Evolutionary conservation across 2,329 filamentous ascomycete species (phyloP), one percentile per base, ranked within the genome.

Genomic region (Mycosphaerella sp.): DNA sequence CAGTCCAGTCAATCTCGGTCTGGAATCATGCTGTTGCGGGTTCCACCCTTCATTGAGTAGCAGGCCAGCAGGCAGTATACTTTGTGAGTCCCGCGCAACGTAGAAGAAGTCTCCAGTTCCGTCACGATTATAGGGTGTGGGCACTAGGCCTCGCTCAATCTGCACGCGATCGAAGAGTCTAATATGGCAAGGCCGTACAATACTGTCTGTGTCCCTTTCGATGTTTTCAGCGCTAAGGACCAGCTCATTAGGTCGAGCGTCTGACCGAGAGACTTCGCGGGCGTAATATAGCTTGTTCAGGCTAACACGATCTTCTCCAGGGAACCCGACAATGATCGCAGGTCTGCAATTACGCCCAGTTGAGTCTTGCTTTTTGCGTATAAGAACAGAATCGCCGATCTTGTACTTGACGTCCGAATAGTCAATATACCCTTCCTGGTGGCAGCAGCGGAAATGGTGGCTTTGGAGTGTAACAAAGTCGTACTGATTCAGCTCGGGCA

Each of bases 21-120:
- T 10, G 3, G 38, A 14, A 2, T 31, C 7, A 10, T 8, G 4
- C 2, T 29, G 7, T n/a, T 14, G 31, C 10, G 44, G 54, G 46
- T 44, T 46, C 53, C 56, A 87, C 73, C 54, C 74, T 75, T 14
- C 65, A 57, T 55, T 53, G 66, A 40, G 47, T 54, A 4, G 60
- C 53, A 32, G 1, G 56, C 59, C 0, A 23, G 17, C n/a, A 9
- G 11, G 34, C 10, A 40, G 38, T 39, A 12, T n/a, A 4, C 3
- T 41, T 11, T 17, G 17, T 40, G 32, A 31, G 26, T 14, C 9
- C 6, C 45, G 26, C 17, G 11, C 34, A 38, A 68, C 51, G 45
- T 56, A 87, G 65, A 85, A 92, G 12, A 78, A 77, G 56, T 86
- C 81, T 0, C 84, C 86, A 0, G 78, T 79, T 0, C 88, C 88